phyloP scores from a whole-genome alignment of 257 asterid species.

The Buddleja alternifolia region DNA sequence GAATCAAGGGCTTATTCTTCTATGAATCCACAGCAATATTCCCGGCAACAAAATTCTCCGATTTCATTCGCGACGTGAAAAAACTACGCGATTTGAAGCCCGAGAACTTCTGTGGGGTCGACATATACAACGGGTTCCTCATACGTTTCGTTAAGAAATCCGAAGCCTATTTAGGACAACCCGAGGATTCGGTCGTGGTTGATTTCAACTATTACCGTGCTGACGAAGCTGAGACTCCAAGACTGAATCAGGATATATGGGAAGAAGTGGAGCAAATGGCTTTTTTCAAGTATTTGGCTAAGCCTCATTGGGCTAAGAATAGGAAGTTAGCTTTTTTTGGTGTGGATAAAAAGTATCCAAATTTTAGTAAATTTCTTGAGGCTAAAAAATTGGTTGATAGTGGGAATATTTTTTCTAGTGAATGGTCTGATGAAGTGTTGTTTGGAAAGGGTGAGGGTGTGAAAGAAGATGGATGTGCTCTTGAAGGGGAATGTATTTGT shows the following conservation, averaged over 20 bases:
- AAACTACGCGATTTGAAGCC: constrained; percentile 55
- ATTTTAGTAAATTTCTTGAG: constrained; percentile 48
- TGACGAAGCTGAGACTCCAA: constrained; percentile 49
- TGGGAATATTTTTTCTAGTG: constrained; percentile 50
- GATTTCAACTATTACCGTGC: constrained; percentile 78
- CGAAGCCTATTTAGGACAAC: constrained; percentile 61
- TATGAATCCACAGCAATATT: constrained; percentile 72
- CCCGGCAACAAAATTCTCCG: constrained; percentile 38
- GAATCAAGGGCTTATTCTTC: constrained; percentile 67
- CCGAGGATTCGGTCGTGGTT: constrained; percentile 60
- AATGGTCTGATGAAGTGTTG: constrained; percentile 57
- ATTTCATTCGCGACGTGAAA: constrained; percentile 59
- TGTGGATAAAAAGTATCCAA: constrained; percentile 51
- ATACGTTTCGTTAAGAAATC: constrained; percentile 65
- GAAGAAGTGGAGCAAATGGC: constrained; percentile 94
- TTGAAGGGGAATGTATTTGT: constrained; percentile 79
- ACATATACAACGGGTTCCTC: constrained; percentile 76
- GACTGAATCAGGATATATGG: constrained; percentile 67
- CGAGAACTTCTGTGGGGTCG: constrained; percentile 70
- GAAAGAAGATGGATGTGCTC: constrained; percentile 68
- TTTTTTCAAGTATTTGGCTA: constrained; percentile 61
- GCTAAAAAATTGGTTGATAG: constrained; percentile 61
- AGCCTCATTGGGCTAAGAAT: constrained; percentile 91
- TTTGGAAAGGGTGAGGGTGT: constrained; percentile 34
- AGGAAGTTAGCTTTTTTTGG: constrained; percentile 58